Base-by-base conservation (phyloP, 1,139 yeast genomes). In the Kurtzmaniella natalensis region DNA sequence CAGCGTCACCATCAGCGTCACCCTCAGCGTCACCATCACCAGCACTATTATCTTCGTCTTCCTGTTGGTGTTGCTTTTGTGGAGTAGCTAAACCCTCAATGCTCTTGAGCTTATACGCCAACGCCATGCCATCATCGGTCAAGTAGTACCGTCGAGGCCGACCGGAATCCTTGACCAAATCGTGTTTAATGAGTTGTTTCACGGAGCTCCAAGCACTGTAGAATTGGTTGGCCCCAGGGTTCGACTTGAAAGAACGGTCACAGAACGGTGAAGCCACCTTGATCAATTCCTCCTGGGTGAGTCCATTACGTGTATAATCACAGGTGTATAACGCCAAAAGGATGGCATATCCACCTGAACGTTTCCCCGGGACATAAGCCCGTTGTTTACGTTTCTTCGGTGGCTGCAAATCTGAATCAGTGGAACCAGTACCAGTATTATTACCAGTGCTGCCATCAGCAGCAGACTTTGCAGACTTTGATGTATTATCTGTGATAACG, bases 271-370 rank as follows among this genome's bases (percentile, higher is more conserved):
- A 59, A 0, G 89, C 95, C 18, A 56, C 51, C 16, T 70, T 53
- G 5, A 72, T 61, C 7, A 88, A 71, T 33, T 77, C 82, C 8
- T 75, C 75, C 48, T 77, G 82, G 4, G 78, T 69, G 50, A 84
- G 53, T 0, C 88, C 88, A 18, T 51, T 50, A 17, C 68, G 46
- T 1, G 57, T 47, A 7, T 61, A 57, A 47, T 82, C 92, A 20
- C 70, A 55, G 28, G 76, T 64, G 34, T 73, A 64, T 10, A 92
- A 57, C 0, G 83, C 82, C 15, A 88, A 45, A 25, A 92, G 49
- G 5, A 92, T 83, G 0, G 94, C 96, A 59, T 84, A 92, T 0
- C 88, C 94, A 0, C 97, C 96, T 0, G 95, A 78, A 27, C 94
- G 63, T 42, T 77, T 78, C 30, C 71, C 69, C 1, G 98, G 98